These are phyloP conservation scores for Alternaria conjuncta DNA, from an alignment of 2,329 filamentous ascomycete species.

Conservation along the genomic window DNA sequence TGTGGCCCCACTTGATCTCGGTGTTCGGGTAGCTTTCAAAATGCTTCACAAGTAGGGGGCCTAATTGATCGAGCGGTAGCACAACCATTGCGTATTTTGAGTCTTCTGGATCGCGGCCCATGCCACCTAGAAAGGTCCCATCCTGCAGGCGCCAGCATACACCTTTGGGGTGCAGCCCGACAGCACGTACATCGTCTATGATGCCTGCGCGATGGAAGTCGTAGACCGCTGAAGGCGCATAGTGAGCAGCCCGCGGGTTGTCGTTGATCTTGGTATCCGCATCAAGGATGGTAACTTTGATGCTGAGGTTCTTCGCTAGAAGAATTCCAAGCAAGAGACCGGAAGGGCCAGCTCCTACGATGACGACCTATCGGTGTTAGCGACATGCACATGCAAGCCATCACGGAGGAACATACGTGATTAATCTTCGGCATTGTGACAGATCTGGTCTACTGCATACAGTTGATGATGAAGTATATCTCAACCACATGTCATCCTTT, in stretches of 20 bases:
- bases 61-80: slow-evolving; percentile 39
- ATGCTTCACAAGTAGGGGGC: slow-evolving; percentile 36
- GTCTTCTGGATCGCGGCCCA: slow-evolving; percentile 38
- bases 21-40: slow-evolving; percentile 36
- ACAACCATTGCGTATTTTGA: slow-evolving; percentile 38
- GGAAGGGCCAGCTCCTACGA: slow-evolving; percentile 43
- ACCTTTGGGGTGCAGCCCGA: slow-evolving; percentile 51
- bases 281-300: slow-evolving; percentile 63
- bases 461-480: slow-evolving; percentile 8
- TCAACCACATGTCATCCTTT: slow-evolving; percentile 9
- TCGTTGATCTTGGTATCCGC: slow-evolving; percentile 61
- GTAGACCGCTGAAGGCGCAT: slow-evolving; percentile 64
- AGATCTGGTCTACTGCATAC: neutral
- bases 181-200: slow-evolving; percentile 56
- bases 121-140: slow-evolving; percentile 39
- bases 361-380: slow-evolving; percentile 33
- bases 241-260: slow-evolving; percentile 68
- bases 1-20: slow-evolving; percentile 41
- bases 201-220: slow-evolving; percentile 67
- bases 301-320: slow-evolving; percentile 58
- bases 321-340: slow-evolving; percentile 52
- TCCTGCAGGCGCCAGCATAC: slow-evolving; percentile 55
- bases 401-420: slow-evolving; percentile 28
- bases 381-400: neutral
- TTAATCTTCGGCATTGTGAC: slow-evolving; percentile 39